Base-by-base conservation (phyloP, 1,284 basidiomycete genomes). In the Cerrena zonata region DNA sequence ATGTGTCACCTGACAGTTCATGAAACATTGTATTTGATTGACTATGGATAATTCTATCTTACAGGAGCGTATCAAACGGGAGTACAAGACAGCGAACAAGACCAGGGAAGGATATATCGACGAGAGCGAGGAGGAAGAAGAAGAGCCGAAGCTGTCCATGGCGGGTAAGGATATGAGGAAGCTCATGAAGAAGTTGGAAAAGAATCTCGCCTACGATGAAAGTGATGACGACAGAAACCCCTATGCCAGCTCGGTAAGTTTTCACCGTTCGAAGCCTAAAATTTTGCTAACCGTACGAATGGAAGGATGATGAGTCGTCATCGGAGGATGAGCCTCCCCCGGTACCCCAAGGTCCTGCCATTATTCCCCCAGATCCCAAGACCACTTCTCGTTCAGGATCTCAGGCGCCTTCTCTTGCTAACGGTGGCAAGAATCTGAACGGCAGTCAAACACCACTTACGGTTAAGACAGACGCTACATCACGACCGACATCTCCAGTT, bases 11-110 rank as follows among this genome's bases (percentile, higher is more conserved):
- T 26, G 21, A 45, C 42, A 5, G 19, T 22, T 10, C 5, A 26
- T 19, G 38, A 30, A 23, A 50, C 27, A 41, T 25, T 12, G 36
- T 27, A 22, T 15, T 46, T 39, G 37, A 38, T 50, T 46, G 7
- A 12, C 18, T 30, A 19, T 24, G 38, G 38, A 30, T n/a, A 36
- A 38, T 51, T 41, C 18, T 26, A 52, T 13, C 47, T 30, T 46
- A 41, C 55, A 91, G 89, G 89, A 92, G 66, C 85, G 89, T 15
- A 71, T 93, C 43, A 91, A 91, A 68, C 80, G 82, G 48, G 89
- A 91, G 63, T 90, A 91, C 63, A 82, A 83, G 62, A 70, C 69
- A 13, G 89, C 86, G 19, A 91, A 91, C 65, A 87, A 87, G 63
- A 74, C 71, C 37, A 76, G 82, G 15, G 86, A 88, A 49, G 78